Evolutionary conservation across 306 rosid genomes (phyloP).

Genomic region (Lithocarpus polystachyus): DNA sequence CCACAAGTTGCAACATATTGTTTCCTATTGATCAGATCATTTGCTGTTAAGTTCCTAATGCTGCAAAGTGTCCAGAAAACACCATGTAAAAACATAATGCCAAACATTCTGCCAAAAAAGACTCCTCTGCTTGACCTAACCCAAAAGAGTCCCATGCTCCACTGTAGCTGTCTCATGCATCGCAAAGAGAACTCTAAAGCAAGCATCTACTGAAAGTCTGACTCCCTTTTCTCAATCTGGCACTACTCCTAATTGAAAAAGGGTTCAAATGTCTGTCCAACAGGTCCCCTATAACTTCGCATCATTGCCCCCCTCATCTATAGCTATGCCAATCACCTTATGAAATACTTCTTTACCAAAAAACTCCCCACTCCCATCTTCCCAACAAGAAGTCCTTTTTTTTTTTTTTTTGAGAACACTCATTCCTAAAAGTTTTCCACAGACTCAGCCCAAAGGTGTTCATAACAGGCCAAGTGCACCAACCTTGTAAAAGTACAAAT

Average conservation of each 20-base stretch:
- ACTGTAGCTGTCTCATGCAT: background rate
- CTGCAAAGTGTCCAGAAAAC: background rate
- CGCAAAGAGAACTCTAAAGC: background rate
- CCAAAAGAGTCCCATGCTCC: background rate
- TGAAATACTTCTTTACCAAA: background rate
- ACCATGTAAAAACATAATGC: background rate
- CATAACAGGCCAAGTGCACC: background rate
- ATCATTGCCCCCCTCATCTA: background rate
- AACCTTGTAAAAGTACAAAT: background rate
- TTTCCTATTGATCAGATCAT: background rate
- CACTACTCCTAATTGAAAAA: background rate
- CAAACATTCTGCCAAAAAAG: background rate
- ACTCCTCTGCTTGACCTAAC: background rate
- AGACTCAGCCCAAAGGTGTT: background rate
- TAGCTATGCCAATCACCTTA: background rate
- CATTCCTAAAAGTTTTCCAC: background rate
- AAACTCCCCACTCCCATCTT: background rate
- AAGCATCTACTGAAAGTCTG: background rate
- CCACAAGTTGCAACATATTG: background rate
- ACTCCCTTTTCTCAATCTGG: background rate
- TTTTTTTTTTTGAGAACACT: background rate
- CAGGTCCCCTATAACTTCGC: background rate
- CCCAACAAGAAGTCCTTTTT: background rate
- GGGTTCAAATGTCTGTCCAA: background rate
- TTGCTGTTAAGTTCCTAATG: background rate